Evolutionary conservation across 495 filamentous ascomycete species (phyloP).

Genomic region (Amphirosellinia nigrospora): DNA sequence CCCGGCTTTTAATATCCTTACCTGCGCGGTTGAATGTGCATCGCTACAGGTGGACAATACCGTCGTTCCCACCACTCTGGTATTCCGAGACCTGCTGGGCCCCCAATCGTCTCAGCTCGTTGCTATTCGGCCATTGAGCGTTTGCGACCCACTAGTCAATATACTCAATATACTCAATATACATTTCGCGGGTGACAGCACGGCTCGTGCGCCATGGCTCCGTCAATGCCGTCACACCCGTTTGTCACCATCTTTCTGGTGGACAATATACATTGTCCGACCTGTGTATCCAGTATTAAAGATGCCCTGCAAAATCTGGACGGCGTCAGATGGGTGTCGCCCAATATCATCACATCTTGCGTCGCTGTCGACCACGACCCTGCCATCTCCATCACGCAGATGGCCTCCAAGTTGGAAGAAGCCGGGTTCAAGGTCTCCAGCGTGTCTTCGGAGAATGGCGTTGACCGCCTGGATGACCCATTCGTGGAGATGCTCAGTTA

Average conservation of each 20-base stretch:
- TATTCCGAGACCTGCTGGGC: slow-evolving; percentile 1
- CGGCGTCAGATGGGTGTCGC: slow-evolving; percentile 57
- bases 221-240: slow-evolving; percentile 26
- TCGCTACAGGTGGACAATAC: slow-evolving; percentile 13
- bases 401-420: slow-evolving; percentile 50
- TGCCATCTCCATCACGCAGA: slow-evolving; percentile 34
- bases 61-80: not conserved
- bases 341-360: slow-evolving; percentile 61
- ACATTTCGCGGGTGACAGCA: slow-evolving; percentile 16
- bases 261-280: slow-evolving; percentile 67
- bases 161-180: slow-evolving; percentile 14
- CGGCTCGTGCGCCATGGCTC: slow-evolving; percentile 33
- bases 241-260: slow-evolving; percentile 55
- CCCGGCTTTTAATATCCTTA: slow-evolving; percentile 22
- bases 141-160: slow-evolving; percentile 16
- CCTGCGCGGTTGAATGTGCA: slow-evolving; percentile 17
- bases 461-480: slow-evolving; percentile 24
- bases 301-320: slow-evolving; percentile 48
- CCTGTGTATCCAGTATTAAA: slow-evolving; percentile 64
- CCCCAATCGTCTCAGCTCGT: not conserved
- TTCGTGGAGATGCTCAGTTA: slow-evolving; percentile 21
- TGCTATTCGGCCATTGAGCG: not conserved
- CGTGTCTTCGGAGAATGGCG: slow-evolving; percentile 46
- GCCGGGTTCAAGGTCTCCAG: slow-evolving; percentile 55
- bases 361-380: slow-evolving; percentile 38